Conservation (phyloP, 2,329 filamentous ascomycete genomes). For the Orbilia javanica region DNA sequence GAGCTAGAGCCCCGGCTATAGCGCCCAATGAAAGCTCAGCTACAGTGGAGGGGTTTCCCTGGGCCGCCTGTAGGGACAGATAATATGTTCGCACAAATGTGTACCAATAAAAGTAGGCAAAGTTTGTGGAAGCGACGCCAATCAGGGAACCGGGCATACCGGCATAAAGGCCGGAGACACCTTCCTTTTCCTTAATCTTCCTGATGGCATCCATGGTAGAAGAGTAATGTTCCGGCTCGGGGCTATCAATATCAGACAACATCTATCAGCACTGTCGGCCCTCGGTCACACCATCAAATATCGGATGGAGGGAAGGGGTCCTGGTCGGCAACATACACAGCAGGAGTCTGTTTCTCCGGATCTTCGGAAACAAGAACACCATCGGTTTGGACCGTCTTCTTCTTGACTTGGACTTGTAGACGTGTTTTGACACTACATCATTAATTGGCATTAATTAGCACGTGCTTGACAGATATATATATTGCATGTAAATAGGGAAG, state of each 20-base stretch:
- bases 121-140: conserved; percentile 96
- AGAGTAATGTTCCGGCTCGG: conserved; percentile 77
- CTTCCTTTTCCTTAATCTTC: conserved; percentile 85
- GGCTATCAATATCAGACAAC: conserved; percentile 28
- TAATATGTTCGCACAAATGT: conserved; percentile 87
- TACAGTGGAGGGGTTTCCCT: conserved; percentile 75
- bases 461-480: not conserved
- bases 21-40: conserved; percentile 88
- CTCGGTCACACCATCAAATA: conserved; percentile 3
- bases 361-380: conserved; percentile 52
- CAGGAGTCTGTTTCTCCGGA: conserved; percentile 47
- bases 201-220: conserved; percentile 89
- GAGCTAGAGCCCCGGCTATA: conserved; percentile 87
- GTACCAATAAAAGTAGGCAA: conserved; percentile 90
- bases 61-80: conserved; percentile 69
- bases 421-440: conserved; percentile 86
- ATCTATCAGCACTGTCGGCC: conserved; percentile 4
- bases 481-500: not conserved
- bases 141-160: conserved; percentile 88
- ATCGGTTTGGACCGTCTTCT: conserved; percentile 64
- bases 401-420: conserved; percentile 94
- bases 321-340: conserved; percentile 50
- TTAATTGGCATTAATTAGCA: conserved; percentile 31
- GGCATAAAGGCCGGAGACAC: conserved; percentile 83
- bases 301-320: conserved; percentile 18